Evolutionary conservation across 306 rosid species (phyloP).

Genomic region (Malus domestica): DNA sequence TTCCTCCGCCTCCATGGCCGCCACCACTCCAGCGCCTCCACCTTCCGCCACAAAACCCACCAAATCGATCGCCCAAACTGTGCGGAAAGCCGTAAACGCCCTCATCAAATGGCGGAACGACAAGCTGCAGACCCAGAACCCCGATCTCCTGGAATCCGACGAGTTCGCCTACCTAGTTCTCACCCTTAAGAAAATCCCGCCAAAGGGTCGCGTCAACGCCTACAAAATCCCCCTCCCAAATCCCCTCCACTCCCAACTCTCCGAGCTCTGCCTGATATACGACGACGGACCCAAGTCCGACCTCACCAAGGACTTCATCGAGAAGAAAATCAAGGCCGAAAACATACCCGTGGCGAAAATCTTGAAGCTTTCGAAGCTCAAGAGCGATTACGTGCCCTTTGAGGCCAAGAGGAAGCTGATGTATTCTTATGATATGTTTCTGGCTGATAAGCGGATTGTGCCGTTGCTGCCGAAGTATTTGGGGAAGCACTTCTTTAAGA

Average conservation of each 20-base stretch:
- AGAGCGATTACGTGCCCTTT: slow-evolving; percentile 56
- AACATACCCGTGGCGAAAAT: slow-evolving; percentile 46
- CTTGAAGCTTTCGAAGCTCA: slow-evolving; percentile 58
- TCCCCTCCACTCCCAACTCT: slow-evolving; percentile 33
- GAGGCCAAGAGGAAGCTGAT: slow-evolving; percentile 69
- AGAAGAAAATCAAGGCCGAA: slow-evolving; percentile 46
- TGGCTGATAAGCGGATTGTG: slow-evolving; percentile 53
- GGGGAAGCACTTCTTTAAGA: slow-evolving; percentile 76
- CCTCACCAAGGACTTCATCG: slow-evolving; percentile 40
- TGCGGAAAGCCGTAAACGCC: slow-evolving; percentile 40
- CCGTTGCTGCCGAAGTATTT: slow-evolving; percentile 44
- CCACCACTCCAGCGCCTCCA: background rate
- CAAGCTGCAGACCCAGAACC: slow-evolving; percentile 30
- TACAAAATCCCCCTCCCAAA: slow-evolving; percentile 52
- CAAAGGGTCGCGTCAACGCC: slow-evolving; percentile 50
- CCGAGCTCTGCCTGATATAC: slow-evolving; percentile 63
- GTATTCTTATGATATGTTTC: slow-evolving; percentile 53
- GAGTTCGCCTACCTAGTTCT: slow-evolving; percentile 57
- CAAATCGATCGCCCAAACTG: slow-evolving; percentile 16
- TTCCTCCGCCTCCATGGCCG: slow-evolving; percentile 8
- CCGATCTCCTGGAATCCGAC: slow-evolving; percentile 50
- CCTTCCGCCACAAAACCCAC: slow-evolving; percentile 8
- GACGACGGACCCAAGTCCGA: slow-evolving; percentile 57
- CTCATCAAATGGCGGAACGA: slow-evolving; percentile 64
- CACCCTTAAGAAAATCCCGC: slow-evolving; percentile 55